Evolutionary conservation across 306 rosid species (phyloP).

Genomic region (Phaseolus lunatus): DNA sequence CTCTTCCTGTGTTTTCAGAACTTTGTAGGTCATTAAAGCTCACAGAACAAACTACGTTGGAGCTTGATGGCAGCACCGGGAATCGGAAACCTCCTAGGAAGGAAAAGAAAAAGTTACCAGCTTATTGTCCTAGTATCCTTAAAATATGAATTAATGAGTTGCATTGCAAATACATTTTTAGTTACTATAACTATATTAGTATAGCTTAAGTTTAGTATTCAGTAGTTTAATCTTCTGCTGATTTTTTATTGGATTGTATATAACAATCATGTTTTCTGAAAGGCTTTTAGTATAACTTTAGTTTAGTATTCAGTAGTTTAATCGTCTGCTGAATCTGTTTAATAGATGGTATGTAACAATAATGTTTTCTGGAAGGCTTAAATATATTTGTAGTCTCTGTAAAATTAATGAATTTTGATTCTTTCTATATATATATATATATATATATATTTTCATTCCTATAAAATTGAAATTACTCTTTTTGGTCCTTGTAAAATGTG

Average conservation of each 20-base stretch:
- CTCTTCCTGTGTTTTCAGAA: constrained; percentile 55
- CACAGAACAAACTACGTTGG: constrained; percentile 58
- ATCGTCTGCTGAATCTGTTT: constrained; percentile 20
- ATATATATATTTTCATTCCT: too few relatives aligned
- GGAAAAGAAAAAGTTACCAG: constrained; percentile 73
- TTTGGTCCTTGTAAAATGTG: too few relatives aligned
- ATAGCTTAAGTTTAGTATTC: constrained; percentile 18
- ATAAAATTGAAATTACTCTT: too few relatives aligned
- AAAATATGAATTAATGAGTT: constrained; percentile 32
- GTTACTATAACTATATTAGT: constrained; percentile 10
- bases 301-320: constrained; percentile 26
- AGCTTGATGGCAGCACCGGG: constrained; percentile 60
- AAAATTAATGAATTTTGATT: too few relatives aligned
- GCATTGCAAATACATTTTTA: constrained; percentile 23
- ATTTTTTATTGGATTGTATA: constrained; percentile 18
- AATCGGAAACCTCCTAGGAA: constrained; percentile 77
- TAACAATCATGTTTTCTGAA: constrained; percentile 18
- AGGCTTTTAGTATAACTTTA: not conserved
- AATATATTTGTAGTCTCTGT: too few relatives aligned
- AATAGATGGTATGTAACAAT: constrained; percentile 9
- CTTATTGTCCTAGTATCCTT: constrained; percentile 79
- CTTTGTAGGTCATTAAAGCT: constrained; percentile 72
- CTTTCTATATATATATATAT: too few relatives aligned
- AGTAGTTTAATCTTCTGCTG: constrained; percentile 27
- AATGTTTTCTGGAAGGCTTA: constrained; percentile 1